phyloP scores from a whole-genome alignment of 257 asterid genomes.

The Solanum medicagineum region DNA sequence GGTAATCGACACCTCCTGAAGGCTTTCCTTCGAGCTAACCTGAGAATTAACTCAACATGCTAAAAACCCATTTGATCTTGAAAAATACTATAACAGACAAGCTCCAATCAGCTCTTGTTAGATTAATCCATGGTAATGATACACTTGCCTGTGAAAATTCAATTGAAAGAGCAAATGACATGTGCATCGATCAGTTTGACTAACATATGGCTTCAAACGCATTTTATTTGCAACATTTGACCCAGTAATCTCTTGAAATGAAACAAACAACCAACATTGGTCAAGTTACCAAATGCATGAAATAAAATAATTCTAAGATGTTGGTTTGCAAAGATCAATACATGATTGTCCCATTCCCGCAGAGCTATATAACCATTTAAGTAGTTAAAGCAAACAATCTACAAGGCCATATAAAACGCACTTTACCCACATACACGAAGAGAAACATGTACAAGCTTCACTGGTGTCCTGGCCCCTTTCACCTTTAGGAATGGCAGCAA shows the following conservation, averaged over 20 bases:
- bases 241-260: neutral
- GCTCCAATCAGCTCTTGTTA: neutral
- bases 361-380: neutral
- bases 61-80: neutral
- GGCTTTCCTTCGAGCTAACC: neutral
- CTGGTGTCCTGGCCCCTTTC: neutral
- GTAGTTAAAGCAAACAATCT: neutral
- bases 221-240: neutral
- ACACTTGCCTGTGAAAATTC: neutral
- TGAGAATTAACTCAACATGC: neutral
- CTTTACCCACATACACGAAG: neutral
- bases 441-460: neutral
- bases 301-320: neutral
- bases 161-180: neutral
- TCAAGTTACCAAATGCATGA: neutral
- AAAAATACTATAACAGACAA: neutral
- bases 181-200: neutral
- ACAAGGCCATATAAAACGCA: neutral
- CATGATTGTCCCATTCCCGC: neutral
- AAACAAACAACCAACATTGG: neutral
- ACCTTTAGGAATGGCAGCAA: neutral
- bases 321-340: neutral
- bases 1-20: neutral
- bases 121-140: neutral
- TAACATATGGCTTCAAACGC: neutral